phyloP scores from a whole-genome alignment of 257 asterid genomes.

The Knoxia roxburghii region DNA sequence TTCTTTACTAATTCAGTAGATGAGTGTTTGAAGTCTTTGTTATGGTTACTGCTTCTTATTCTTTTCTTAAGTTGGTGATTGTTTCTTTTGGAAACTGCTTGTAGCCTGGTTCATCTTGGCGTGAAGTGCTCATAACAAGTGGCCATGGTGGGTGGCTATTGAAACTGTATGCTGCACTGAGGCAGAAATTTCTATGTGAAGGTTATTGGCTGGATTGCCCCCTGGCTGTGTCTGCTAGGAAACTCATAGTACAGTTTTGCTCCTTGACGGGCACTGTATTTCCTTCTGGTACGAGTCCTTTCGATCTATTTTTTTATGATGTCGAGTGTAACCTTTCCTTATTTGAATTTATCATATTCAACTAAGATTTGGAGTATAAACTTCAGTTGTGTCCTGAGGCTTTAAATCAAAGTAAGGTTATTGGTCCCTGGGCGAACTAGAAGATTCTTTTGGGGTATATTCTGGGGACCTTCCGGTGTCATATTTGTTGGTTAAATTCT shows the following conservation, averaged over 20 bases:
- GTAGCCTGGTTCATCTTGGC: conserved; percentile 92
- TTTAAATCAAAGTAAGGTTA: not conserved
- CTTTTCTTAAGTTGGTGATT: conserved; percentile 14
- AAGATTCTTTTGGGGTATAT: not conserved
- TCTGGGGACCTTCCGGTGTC: not conserved
- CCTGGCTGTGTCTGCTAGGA: conserved; percentile 87
- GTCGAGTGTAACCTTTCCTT: not conserved
- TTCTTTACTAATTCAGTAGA: not conserved
- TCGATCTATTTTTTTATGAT: not conserved
- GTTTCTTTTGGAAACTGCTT: conserved; percentile 29
- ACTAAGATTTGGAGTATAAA: not conserved
- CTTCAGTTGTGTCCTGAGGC: not conserved
- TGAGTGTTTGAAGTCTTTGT: conserved; percentile 2
- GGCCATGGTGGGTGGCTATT: conserved; percentile 91
- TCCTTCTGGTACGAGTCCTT: conserved; percentile 56
- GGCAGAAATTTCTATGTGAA: conserved; percentile 72
- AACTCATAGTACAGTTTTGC: conserved; percentile 76
- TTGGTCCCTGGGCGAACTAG: not conserved
- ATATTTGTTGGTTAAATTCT: not conserved
- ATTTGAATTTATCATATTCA: not conserved
- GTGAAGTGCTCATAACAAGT: conserved; percentile 69
- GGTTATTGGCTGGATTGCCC: conserved; percentile 96
- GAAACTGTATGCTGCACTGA: conserved; percentile 65
- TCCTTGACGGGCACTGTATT: conserved; percentile 73
- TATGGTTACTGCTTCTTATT: conserved; percentile 15